Conservation (phyloP, 2,329 filamentous ascomycete species). For the Chaetomium strumarium region DNA sequence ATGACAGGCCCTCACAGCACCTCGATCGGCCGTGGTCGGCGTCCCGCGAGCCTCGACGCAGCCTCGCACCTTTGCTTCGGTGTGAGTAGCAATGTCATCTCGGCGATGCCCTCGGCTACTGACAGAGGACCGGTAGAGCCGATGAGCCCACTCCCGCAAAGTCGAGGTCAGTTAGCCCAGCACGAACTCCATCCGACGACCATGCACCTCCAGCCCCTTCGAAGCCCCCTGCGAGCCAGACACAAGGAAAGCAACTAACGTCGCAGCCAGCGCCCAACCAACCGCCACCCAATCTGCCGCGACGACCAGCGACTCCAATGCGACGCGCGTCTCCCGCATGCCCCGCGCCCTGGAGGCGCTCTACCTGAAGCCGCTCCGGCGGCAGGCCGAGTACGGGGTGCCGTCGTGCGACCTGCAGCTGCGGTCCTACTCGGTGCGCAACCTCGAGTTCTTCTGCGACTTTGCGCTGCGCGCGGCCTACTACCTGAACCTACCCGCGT, state of each 20-base stretch:
- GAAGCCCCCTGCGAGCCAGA: not conserved
- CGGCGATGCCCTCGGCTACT: not conserved
- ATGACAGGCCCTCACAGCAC: constrained; percentile 23
- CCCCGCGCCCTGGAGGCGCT: constrained; percentile 79
- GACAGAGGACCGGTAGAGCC: constrained; percentile 4
- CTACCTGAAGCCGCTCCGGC: constrained; percentile 77
- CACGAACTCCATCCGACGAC: not conserved
- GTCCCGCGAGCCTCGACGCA: constrained; percentile 20
- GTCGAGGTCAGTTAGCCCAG: constrained; percentile 13
- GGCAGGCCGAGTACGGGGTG: constrained; percentile 66
- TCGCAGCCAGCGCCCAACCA: not conserved
- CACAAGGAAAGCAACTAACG: not conserved
- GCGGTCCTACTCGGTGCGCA: constrained; percentile 82
- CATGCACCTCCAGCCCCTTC: not conserved
- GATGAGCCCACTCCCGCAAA: not conserved
- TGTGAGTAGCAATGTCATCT: constrained; percentile 16
- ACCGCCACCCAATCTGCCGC: too few species aligned
- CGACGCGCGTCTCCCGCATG: constrained; percentile 41
- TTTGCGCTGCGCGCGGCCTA: constrained; percentile 93
- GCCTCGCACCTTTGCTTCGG: constrained; percentile 23
- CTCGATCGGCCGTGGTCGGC: constrained; percentile 16
- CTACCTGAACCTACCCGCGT: constrained; percentile 81
- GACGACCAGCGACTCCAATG: not conserved
- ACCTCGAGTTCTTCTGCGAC: constrained; percentile 90
- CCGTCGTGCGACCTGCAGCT: constrained; percentile 88